phyloP scores from a whole-genome alignment of 192 early-diverging fungal genomes.

The Jimgerdemannia flammicorona region DNA sequence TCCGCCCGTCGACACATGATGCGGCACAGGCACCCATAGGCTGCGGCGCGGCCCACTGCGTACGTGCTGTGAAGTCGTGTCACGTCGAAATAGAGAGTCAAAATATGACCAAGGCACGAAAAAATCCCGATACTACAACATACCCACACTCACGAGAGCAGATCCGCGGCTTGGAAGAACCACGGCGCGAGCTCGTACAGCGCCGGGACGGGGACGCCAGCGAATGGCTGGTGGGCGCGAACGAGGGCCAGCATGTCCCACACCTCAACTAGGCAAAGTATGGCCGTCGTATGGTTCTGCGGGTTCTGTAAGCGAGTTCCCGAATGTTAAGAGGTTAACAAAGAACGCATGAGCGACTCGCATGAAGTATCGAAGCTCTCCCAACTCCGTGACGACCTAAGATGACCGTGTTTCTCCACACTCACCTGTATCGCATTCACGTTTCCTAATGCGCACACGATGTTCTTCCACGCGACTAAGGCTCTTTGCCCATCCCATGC shows the following conservation, averaged over 20 bases:
- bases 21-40: slow-evolving; percentile 68
- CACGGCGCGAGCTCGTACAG: slow-evolving; percentile 75
- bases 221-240: slow-evolving; percentile 53
- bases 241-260: slow-evolving; percentile 61
- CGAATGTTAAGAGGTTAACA: background rate
- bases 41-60: slow-evolving; percentile 57
- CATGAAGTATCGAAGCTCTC: too few relatives aligned
- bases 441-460: slow-evolving; percentile 73
- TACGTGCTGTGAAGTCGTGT: slow-evolving; percentile 45
- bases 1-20: slow-evolving; percentile 77
- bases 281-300: slow-evolving; percentile 57
- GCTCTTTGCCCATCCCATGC: slow-evolving; percentile 35
- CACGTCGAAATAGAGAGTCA: too few relatives aligned
- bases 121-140: background rate
- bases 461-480: slow-evolving; percentile 71
- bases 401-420: background rate
- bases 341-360: background rate
- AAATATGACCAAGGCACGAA: background rate
- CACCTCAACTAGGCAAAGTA: slow-evolving; percentile 60
- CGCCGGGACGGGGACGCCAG: slow-evolving; percentile 51
- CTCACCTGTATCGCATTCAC: slow-evolving; percentile 62
- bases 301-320: slow-evolving; percentile 35
- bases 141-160: slow-evolving; percentile 42
- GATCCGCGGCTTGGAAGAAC: slow-evolving; percentile 70
- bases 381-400: background rate